Evolutionary conservation across 305 asterid species (phyloP), one percentile per base, ranked within the genome.

Genomic region (Fraxinus platypoda): DNA sequence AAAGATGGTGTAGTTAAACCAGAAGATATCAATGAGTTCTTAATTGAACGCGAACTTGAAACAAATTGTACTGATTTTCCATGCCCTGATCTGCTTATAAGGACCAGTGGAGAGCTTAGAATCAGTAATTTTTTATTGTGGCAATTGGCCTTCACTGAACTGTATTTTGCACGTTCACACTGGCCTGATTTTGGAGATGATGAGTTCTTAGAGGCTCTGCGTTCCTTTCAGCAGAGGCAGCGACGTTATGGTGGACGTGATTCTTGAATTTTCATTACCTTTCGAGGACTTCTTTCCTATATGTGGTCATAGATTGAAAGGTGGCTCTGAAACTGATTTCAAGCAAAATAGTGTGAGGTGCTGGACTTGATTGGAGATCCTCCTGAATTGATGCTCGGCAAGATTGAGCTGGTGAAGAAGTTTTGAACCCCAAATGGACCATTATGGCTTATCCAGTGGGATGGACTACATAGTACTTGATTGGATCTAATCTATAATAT

Each of bases 141-240:
- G 97, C 95, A 93, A 86, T 84, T 90, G 76, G 97, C 97, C n/a
- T 92, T 89, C 76, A 79, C 94, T n/a, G 92, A 92, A 83, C 87
- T 91, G 0, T 86, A 83, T 79, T 90, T 92, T 81, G 66, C 86
- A 1, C 35, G 80, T 59, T 78, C 88, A 8, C 87, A 81, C n/a
- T 91, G 93, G 93, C 94, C 92, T 43, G 94, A 91, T 34, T 91
- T 91, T 77, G 91, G 92, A 62, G 92, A 90, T 80, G 83, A 82
- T 4, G 93, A 90, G 76, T 85, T 91, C 46, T 19, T 82, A 0
- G 87, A 90, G 83, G 93, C 95, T 21, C 57, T 91, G 38, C 23
- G 38, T 41, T 87, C 91, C 25, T 89, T 89, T 73, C 91, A 90
- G 81, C 82, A 33, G 81, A 86, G 92, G 85, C 90, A 81, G 82